Base-by-base conservation (phyloP, 257 asterid species). In the Gentiana straminea region DNA sequence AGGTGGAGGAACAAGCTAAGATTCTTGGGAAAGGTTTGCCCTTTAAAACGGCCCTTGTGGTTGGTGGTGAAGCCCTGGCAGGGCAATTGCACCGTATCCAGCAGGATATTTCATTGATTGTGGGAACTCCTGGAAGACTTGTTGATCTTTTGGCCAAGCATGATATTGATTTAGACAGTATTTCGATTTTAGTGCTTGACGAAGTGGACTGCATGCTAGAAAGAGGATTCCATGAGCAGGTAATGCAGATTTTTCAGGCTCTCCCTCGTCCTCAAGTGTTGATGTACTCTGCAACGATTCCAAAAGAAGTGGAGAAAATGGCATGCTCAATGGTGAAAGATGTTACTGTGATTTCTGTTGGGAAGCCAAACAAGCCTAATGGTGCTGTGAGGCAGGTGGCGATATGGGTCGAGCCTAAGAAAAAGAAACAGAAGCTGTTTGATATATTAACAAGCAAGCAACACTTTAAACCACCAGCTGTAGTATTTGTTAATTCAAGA, bases 1-100 rank as follows among this genome's bases (percentile, higher is more conserved):
- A 86, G 77, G 94, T 91, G 59, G 98, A 91, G 75, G 89, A 86
- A 63, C 96, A 81, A 65, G 96, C 98, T 2, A 91, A 91, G 81
- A 36, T 82, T 65, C 86, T 91, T 1, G 94, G 96, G 66, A 84
- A 81, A 65, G 98, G 98, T 56, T 71, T 86, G 64, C 95, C 95
- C 6, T 86, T 91, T 59, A 86, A 86, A 79, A 91, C 98, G 55
- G 96, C 96, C 0, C 60, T 91, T 45, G 89, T 91, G 57, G 86
- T 91, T 70, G 98, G 98, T 52, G 98, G 96, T 54, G 96, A 91
- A 60, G 87, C 96, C 61, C 79, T 86, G 92, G 84, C 95, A 0
- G 82, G 85, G 13, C 98, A 91, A 72, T 73, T 91, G 62, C 76
- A 86, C 59, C 90, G 96, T 35, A 71, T 91, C 53, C 73, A 82